Evolutionary conservation across 257 asterid species (phyloP).

Genomic region (Solanum sitiens): DNA sequence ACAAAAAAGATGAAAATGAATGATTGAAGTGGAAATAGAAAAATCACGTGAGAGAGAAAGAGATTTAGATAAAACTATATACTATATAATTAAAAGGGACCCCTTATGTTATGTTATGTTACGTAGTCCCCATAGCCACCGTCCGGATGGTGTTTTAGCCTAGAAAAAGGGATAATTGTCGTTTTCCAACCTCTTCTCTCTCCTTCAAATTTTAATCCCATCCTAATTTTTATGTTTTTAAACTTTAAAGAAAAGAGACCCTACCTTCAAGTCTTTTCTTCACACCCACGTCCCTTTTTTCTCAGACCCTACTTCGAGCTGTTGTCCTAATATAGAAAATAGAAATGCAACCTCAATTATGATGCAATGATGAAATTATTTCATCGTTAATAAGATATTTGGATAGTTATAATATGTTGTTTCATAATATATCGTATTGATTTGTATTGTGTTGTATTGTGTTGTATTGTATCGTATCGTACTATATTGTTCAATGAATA

Average conservation of each 20-base stretch:
- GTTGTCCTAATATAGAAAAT: neutral
- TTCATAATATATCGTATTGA: too few species aligned
- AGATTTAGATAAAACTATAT: neutral
- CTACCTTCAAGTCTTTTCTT: neutral
- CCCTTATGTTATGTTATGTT: neutral
- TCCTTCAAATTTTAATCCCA: neutral
- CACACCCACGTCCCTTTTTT: neutral
- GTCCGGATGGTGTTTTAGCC: constrained; percentile 7
- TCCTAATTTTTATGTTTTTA: neutral
- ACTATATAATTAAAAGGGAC: neutral
- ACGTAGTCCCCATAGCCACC: neutral
- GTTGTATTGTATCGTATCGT: too few species aligned
- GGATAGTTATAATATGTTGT: too few species aligned
- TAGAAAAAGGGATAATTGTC: constrained; percentile 15
- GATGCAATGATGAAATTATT: too few species aligned
- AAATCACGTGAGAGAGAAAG: constrained; percentile 13
- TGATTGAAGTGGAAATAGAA: constrained; percentile 5
- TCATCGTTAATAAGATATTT: too few species aligned
- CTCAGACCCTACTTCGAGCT: constrained; percentile 5
- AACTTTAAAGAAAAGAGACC: neutral
- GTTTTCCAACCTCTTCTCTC: constrained; percentile 6
- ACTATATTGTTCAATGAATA: too few species aligned
- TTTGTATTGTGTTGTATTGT: too few species aligned
- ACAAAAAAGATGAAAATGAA: neutral
- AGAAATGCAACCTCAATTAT: neutral